These are phyloP conservation scores for Boletus pseudopeckii DNA, from an alignment of 768 basidiomycete species.

Conservation along the genomic window DNA sequence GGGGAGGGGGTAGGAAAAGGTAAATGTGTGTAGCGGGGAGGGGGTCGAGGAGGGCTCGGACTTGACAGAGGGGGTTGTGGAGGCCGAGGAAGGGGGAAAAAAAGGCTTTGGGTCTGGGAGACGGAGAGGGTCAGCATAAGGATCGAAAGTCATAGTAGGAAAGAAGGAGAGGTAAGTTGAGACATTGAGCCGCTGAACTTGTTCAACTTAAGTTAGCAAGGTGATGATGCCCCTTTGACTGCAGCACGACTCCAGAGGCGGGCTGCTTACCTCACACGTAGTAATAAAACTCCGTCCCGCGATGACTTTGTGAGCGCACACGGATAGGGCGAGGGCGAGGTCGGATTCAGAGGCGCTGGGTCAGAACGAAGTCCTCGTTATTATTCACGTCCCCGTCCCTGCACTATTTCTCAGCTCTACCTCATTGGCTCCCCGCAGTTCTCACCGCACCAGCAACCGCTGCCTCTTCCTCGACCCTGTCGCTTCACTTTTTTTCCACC, in stretches of 20 bases:
- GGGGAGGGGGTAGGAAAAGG: slow-evolving; percentile 21
- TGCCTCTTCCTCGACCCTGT: not conserved
- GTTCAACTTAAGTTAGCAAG: not conserved
- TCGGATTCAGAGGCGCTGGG: not conserved
- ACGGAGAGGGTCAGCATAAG: slow-evolving; percentile 17
- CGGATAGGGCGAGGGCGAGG: not conserved
- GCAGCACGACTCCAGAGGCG: not conserved
- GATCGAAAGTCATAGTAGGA: slow-evolving; percentile 22
- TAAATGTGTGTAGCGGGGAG: slow-evolving; percentile 18
- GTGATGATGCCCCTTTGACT: slow-evolving; percentile 2
- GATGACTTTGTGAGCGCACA: not conserved
- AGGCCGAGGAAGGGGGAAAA: not conserved
- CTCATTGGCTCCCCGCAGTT: not conserved
- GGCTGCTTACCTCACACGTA: slow-evolving; percentile 17
- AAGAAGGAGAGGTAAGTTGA: not conserved
- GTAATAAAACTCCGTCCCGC: slow-evolving; percentile 2
- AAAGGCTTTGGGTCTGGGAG: slow-evolving; percentile 10
- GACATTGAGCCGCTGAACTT: not conserved
- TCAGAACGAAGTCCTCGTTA: not conserved
- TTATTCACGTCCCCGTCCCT: not conserved
- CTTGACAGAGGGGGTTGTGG: slow-evolving; percentile 24
- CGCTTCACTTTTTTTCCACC: not conserved
- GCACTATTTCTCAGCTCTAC: not conserved
- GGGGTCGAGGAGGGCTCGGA: slow-evolving; percentile 28
- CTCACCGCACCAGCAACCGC: slow-evolving; percentile 1